Evolutionary conservation across 2,329 filamentous ascomycete species (phyloP).

Genomic region (Colletotrichum liaoningense): DNA sequence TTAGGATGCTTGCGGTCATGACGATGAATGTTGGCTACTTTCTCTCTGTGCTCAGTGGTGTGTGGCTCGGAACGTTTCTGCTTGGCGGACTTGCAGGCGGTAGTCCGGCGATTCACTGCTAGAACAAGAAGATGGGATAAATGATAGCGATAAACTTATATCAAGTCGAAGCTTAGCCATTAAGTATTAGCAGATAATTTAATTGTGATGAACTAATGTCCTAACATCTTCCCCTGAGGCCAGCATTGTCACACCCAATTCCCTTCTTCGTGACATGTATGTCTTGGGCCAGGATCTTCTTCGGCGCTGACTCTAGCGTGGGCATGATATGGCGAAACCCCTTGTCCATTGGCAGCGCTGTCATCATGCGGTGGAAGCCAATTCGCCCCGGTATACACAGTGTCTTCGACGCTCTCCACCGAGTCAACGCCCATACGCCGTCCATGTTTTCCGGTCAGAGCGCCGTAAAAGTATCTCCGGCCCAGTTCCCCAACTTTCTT

Average conservation of each 20-base stretch:
- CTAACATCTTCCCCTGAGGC: neutral
- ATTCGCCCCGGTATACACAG: conserved; percentile 6
- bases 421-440: conserved; percentile 31
- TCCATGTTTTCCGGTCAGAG: neutral
- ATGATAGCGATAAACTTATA: neutral
- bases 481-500: conserved; percentile 29
- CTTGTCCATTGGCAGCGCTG: neutral
- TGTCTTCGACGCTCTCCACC: conserved; percentile 19
- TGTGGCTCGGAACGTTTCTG: conserved; percentile 76
- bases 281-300: neutral
- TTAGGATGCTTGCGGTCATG: conserved; percentile 92
- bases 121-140: neutral
- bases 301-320: neutral
- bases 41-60: conserved; percentile 78
- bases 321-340: neutral
- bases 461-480: conserved; percentile 43
- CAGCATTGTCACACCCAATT: neutral
- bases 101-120: neutral
- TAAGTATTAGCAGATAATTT: neutral
- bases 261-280: neutral
- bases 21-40: conserved; percentile 90
- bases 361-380: conserved; percentile 5
- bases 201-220: neutral
- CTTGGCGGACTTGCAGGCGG: conserved; percentile 9
- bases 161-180: neutral